Percentiles rank a stretch among this genome's conserved stretches.
Conservation (phyloP, 2,329 filamentous ascomycete species). For the Phyllosticta capitalensis region DNA sequence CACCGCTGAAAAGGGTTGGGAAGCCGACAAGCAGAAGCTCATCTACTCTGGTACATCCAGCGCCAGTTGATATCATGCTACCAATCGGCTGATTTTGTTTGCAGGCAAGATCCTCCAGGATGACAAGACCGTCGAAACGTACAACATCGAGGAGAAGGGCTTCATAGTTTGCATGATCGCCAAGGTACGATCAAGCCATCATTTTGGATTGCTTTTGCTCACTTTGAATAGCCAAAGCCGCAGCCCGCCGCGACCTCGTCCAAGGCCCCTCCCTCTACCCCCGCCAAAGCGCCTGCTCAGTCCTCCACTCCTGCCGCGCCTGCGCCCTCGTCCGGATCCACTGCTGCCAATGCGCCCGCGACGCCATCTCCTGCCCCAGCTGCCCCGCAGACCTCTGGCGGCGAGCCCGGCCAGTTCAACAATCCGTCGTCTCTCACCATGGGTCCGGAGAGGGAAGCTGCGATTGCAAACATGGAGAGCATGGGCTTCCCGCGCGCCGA, state of each 20-base stretch:
- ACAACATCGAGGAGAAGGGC: conserved; percentile 98
- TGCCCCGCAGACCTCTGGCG: conserved; percentile 32
- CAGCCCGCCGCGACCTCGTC: conserved; percentile 39
- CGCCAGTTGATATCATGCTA: background rate
- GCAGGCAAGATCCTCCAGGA: conserved; percentile 96
- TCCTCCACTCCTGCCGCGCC: conserved; percentile 51
- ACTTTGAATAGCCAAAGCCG: conserved; percentile 57
- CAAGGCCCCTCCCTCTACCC: conserved; percentile 48
- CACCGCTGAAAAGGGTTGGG: conserved; percentile 85
- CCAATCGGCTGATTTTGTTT: conserved; percentile 13
- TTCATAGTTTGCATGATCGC: conserved; percentile 98
- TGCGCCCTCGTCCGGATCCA: conserved; percentile 36
- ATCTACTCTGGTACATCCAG: conserved; percentile 77
- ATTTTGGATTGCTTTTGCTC: conserved; percentile 12
- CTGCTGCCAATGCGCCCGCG: conserved; percentile 39
- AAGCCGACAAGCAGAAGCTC: conserved; percentile 80
- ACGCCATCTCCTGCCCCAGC: conserved; percentile 42
- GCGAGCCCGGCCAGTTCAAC: conserved; percentile 41
- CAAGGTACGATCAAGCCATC: conserved; percentile 54
- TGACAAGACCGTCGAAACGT: conserved; percentile 90
- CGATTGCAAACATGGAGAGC: conserved; percentile 85
- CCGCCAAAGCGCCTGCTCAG: conserved; percentile 35
- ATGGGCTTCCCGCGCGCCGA: conserved; percentile 90
- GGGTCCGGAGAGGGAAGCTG: conserved; percentile 70
- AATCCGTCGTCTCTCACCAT: conserved; percentile 77